Base-by-base conservation (phyloP, 352 stramenopile species). In the Pythium biforme region DNA sequence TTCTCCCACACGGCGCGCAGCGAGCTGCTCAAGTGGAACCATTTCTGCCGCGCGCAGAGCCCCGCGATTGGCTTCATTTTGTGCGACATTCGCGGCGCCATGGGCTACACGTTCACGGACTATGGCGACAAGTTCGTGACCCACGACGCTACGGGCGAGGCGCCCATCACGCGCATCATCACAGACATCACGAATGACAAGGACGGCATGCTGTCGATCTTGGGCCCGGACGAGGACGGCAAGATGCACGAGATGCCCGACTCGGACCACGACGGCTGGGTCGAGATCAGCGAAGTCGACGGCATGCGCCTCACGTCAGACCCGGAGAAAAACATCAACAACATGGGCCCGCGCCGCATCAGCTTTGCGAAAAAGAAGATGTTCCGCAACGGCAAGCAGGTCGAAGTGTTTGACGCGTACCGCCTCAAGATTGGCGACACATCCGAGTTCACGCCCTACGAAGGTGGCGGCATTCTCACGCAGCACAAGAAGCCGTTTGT, bases 161-260 rank as follows among this genome's bases (percentile, higher is more conserved):
- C 83, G 15, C 86, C 86, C 11, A 92, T 94, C 64, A 94, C 86
- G 50, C 80, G 86, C 34, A 94, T 94, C 68, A 92, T 94, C 62
- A 93, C 86, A 59, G 83, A 92, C 55, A 88, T 94, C 53, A 91
- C 83, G 61, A 92, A 86, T 66, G 86, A 92, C 57, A 77, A 74
- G 61, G 83, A 94, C 63, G 86, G 86, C 15, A 61, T 92, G 48
- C 52, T 94, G 41, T 83, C 76, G 40, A 79, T 94, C 33, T 72
- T 94, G 26, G 86, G 86, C 0, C 83, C 86, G 0, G 83, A 94
- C 56, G 86, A 94, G 52, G 83, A 94, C 63, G 86, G 86, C 56
- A 92, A 92, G 70, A 94, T 94, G 83, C 86, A 94, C 66, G 86
- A 94, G 37, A 86, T 94, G 78, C 86, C 83, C 0, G 86, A 94